Base-by-base conservation (phyloP, 495 filamentous ascomycete genomes). In the Trichoderma reesei region DNA sequence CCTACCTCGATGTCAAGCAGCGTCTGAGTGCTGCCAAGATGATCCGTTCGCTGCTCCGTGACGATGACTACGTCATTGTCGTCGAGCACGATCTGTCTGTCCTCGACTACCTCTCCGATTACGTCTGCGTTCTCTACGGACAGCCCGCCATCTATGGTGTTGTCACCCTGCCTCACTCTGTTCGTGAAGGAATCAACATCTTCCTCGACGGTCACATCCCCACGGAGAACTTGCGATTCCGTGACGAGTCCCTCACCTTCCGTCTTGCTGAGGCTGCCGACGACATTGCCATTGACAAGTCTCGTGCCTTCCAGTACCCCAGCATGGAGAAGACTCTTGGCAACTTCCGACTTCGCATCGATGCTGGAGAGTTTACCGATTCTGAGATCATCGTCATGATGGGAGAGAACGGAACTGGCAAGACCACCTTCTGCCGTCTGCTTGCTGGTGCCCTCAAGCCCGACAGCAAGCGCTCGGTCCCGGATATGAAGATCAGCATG, bases 321-420 rank as follows among this genome's bases (percentile, higher is more conserved):
- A 76, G 76, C 18, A 96, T 98, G 94, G 80, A 90, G 73, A 98
- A 98, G 83, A 95, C 91, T 0, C 81, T 98, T 11, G 95, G 92
- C 63, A 83, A 80, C 69, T 98, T 98, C 84, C 86, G 91, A 70
- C 85, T 98, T 59, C 82, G 73, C 44, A 83, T 98, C 64, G 89
- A 98, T 18, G 48, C 82, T 8, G 95, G 95, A 64, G 78, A 85
- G 62, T 98, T 98, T 76, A 97, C 94, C 5, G 92, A 98, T 71
- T 98, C 94, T 3, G 94, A 98, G 69, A 98, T 98, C 68, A 83
- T 98, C 56, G 94, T 98, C 72, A 96, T 98, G 92, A 98, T 98
- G 94, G 94, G 94, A 65, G 95, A 98, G 78, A 98, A 95, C 74
- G 91, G 90, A 73, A 96, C 91, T 59, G 73, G 70, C 69, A 95